Percentiles rank a stretch among this genome's conserved stretches.
Evolutionary conservation across 305 asterid species (phyloP).

Genomic region (Plantago lanceolata): DNA sequence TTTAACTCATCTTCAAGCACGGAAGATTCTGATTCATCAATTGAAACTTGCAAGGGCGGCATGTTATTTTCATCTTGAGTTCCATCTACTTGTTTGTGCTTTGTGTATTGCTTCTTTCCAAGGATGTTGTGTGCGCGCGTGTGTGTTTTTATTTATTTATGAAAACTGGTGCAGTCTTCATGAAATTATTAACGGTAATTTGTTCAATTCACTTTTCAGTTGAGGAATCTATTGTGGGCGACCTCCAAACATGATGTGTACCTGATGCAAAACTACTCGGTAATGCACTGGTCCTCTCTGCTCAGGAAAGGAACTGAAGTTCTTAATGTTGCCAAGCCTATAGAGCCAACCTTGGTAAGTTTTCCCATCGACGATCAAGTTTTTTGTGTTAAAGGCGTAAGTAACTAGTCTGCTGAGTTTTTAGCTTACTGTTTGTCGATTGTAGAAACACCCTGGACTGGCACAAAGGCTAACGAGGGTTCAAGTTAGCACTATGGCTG

Average conservation of each 20-base stretch:
- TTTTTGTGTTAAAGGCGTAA: background rate
- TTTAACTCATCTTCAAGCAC: too few relatives aligned
- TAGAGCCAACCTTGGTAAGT: slow-evolving; percentile 53
- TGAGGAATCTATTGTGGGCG: slow-evolving; percentile 79
- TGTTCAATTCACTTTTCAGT: slow-evolving; percentile 38
- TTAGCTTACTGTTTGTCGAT: background rate
- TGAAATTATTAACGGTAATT: background rate
- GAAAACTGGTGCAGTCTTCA: background rate
- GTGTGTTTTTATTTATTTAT: too few relatives aligned
- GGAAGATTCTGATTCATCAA: too few relatives aligned
- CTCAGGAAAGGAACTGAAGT: slow-evolving; percentile 64
- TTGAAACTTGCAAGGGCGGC: too few relatives aligned
- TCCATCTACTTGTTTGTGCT: background rate
- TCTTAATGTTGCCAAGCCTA: slow-evolving; percentile 70
- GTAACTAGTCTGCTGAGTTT: background rate
- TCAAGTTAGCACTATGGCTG: slow-evolving; percentile 74
- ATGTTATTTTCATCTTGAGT: too few relatives aligned
- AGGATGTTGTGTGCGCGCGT: too few relatives aligned
- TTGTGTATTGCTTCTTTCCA: background rate
- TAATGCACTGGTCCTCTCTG: slow-evolving; percentile 91
- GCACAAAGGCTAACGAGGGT: slow-evolving; percentile 58
- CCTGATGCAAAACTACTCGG: slow-evolving; percentile 74
- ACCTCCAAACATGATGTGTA: slow-evolving; percentile 88
- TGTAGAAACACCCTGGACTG: slow-evolving; percentile 61
- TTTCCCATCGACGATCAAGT: background rate